Conservation (phyloP, 1,284 basidiomycete genomes). For the Sphaerobolus stellatus region DNA sequence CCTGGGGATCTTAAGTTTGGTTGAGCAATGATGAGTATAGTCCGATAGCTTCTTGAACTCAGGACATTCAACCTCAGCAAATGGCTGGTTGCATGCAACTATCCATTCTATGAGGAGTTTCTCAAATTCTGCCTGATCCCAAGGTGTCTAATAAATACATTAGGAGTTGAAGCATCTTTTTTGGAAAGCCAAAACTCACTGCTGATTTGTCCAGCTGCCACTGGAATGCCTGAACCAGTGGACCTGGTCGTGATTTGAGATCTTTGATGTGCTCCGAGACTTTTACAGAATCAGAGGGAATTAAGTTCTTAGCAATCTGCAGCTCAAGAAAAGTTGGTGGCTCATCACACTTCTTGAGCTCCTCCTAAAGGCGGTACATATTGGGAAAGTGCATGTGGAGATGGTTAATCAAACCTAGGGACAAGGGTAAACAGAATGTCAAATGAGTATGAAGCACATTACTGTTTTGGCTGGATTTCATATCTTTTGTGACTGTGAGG, state of each 20-base stretch:
- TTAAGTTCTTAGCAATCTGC: background rate
- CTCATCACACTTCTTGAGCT: background rate
- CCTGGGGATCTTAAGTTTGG: slow-evolving; percentile 7
- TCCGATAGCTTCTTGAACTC: slow-evolving; percentile 24
- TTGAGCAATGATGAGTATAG: slow-evolving; percentile 16
- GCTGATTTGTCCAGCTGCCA: background rate
- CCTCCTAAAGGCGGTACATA: background rate
- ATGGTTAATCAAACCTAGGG: background rate
- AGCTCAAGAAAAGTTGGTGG: background rate
- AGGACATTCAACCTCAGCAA: slow-evolving; percentile 29
- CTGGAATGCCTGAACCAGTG: background rate
- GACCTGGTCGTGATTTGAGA: background rate
- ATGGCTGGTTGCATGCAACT: slow-evolving; percentile 31
- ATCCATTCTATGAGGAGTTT: slow-evolving; percentile 28
- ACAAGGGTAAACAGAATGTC: background rate
- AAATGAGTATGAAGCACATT: background rate
- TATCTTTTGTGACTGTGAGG: slow-evolving; percentile 21
- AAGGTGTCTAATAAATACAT: slow-evolving; percentile 5
- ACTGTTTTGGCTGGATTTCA: slow-evolving; percentile 21
- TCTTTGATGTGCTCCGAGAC: background rate
- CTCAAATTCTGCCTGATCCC: slow-evolving; percentile 24
- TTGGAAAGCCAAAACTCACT: background rate
- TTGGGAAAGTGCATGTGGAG: background rate
- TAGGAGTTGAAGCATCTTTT: background rate
- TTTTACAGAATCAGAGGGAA: background rate